phyloP scores from a whole-genome alignment of 169 alveolate species.

The Cryptosporidium xiaoi region DNA sequence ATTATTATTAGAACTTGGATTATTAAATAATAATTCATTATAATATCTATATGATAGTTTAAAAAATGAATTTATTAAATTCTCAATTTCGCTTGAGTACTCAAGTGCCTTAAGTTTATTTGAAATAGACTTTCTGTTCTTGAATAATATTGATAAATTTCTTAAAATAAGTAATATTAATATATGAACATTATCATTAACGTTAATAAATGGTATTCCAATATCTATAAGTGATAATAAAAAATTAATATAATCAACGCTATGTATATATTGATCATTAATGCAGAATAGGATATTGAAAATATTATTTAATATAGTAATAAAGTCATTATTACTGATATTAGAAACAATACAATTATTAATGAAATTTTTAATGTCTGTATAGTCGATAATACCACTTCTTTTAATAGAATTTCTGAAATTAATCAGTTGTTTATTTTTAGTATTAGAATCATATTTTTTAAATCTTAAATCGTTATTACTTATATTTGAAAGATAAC shows the following conservation, averaged over 20 bases:
- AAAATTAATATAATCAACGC: background rate
- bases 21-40: background rate
- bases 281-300: conserved; percentile 17
- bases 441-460: background rate
- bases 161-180: conserved; percentile 13
- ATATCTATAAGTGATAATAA: background rate
- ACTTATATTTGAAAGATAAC: background rate
- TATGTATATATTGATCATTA: conserved; percentile 2
- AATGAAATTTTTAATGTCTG: conserved; percentile 5
- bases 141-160: conserved; percentile 27
- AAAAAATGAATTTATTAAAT: conserved; percentile 12
- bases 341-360: background rate
- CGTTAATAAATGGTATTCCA: background rate
- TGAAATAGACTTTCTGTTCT: conserved; percentile 12
- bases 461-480: conserved; percentile 1
- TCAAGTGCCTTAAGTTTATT: conserved; percentile 38
- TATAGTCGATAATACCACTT: conserved; percentile 11
- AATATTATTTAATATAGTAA: conserved; percentile 13
- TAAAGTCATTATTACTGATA: background rate
- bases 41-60: background rate
- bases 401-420: conserved; percentile 5
- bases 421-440: conserved; percentile 8
- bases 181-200: background rate
- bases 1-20: background rate
- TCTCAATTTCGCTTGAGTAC: conserved; percentile 5